Percentiles rank a stretch among this genome's conserved stretches.
phyloP scores from a whole-genome alignment of 148 eudicot genomes.

The Rhododendron vialii region DNA sequence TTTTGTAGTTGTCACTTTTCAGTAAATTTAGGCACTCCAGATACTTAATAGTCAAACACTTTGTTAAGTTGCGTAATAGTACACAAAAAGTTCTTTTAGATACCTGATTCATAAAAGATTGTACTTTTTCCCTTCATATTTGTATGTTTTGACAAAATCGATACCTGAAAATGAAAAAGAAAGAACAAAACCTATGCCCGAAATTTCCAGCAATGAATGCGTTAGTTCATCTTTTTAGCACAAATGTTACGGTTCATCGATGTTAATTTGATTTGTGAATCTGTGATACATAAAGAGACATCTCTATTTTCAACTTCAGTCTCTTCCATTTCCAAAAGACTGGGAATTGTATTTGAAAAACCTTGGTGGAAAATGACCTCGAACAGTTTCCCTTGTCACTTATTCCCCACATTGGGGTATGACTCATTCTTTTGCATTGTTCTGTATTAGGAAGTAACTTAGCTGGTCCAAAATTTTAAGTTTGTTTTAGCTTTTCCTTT shows the following conservation, averaged over 20 bases:
- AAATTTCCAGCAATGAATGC: not conserved
- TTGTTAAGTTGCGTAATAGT: not conserved
- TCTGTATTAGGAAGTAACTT: not conserved
- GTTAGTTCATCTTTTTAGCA: not conserved
- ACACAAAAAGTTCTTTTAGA: not conserved
- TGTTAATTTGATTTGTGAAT: not conserved
- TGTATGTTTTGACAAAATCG: not conserved
- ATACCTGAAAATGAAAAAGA: not conserved
- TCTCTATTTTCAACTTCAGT: conserved; percentile 3
- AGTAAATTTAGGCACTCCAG: not conserved
- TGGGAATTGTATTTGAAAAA: not conserved
- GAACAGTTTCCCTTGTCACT: not conserved
- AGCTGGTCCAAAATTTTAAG: not conserved
- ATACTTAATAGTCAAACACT: not conserved
- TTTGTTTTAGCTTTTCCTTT: not conserved
- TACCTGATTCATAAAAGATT: not conserved
- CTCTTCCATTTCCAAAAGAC: not conserved
- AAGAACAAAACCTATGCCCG: too few species aligned
- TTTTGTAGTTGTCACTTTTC: not conserved
- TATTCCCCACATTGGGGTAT: not conserved
- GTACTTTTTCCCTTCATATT: not conserved
- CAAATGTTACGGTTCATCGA: not conserved
- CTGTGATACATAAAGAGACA: not conserved
- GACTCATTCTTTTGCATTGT: not conserved
- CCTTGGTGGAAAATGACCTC: not conserved